Evolutionary conservation across 805 yeast genomes (phyloP), one percentile per base, ranked within the genome.

Genomic region (Saturnispora zaruensis): DNA sequence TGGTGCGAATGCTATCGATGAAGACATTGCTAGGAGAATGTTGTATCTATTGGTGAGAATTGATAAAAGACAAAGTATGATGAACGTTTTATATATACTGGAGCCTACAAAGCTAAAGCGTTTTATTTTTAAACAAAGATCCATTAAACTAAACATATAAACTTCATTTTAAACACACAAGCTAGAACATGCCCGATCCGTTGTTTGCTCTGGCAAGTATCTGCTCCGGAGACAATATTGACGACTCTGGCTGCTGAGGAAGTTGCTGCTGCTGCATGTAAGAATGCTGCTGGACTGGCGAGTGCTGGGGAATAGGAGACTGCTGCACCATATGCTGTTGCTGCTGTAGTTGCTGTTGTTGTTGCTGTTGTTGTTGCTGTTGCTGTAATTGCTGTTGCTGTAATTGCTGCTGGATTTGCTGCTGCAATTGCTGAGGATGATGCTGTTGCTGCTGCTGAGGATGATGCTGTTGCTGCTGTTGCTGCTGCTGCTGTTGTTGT

Each of bases 151-250:
- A 28, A 16, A 16, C 8, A 16, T 7, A 13, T 38, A 38, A 21
- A 38, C 20, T 28, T 42, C 30, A 18, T 28, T 28, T 28, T 9
- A 28, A 25, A 28, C 32, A 11, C 7, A 25, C 7, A 25, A 5
- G 13, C 13, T 28, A 28, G 13, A 28, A 42, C 45, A 42, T 13
- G 6, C 32, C 32, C 1, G 40, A 33, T 25, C 23, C 45, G 37
- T 61, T 42, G 28, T 41, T 46, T 20, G 62, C 67, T 44, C 66
- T 58, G 13, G 69, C 67, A 30, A 66, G 56, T 8, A 66, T 64
- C 50, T 66, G 68, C 44, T 66, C 68, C 8, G 69, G 69, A 37
- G 66, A 62, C 41, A 65, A 47, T 47, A 58, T 55, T 2, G 62
- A 34, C 9, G 45, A 37, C 13, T 42, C 50, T 6, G 44, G 6